A percentile compares a stretch with the other conserved stretches of the same genome.
Evolutionary conservation across 2,329 filamentous ascomycete genomes (phyloP).

Genomic region (Peltaster fructicola): DNA sequence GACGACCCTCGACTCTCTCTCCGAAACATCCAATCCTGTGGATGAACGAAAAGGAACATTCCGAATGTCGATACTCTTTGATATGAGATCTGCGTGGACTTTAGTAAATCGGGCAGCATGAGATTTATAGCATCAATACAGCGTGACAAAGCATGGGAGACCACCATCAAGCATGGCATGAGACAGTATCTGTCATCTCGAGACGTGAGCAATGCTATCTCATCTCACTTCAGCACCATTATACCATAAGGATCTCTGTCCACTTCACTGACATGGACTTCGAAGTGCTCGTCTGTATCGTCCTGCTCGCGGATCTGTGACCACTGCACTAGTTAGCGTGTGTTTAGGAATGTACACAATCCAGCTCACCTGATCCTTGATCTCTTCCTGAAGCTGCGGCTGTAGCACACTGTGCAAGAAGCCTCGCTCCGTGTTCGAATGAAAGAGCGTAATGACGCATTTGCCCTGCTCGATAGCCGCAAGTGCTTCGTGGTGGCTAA

Average conservation of each 20-base stretch:
- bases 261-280: constrained; percentile 56
- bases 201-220: too few species aligned
- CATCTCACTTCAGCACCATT: constrained; percentile 27
- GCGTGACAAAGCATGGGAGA: too few species aligned
- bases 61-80: too few species aligned
- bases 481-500: constrained; percentile 83
- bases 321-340: constrained; percentile 24
- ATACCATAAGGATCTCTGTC: constrained; percentile 85
- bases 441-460: constrained; percentile 70
- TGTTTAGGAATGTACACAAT: constrained; percentile 1
- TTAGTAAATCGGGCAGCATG: too few species aligned
- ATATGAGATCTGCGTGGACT: too few species aligned
- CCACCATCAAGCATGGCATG: too few species aligned
- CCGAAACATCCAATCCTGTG: too few species aligned
- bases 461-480: constrained; percentile 69
- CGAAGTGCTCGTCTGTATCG: constrained; percentile 32
- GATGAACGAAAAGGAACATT: too few species aligned
- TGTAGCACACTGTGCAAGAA: constrained; percentile 60
- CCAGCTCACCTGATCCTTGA: constrained; percentile 30
- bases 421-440: constrained; percentile 80
- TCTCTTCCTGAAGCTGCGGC: constrained; percentile 40
- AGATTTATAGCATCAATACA: too few species aligned
- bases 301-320: constrained; percentile 27
- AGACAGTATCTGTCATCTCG: too few species aligned
- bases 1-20: too few species aligned